Percentiles rank a stretch among this genome's conserved stretches.
These are phyloP conservation scores for Cercophora sp. DNA, from an alignment of 495 filamentous ascomycete genomes.

Conservation along the genomic window DNA sequence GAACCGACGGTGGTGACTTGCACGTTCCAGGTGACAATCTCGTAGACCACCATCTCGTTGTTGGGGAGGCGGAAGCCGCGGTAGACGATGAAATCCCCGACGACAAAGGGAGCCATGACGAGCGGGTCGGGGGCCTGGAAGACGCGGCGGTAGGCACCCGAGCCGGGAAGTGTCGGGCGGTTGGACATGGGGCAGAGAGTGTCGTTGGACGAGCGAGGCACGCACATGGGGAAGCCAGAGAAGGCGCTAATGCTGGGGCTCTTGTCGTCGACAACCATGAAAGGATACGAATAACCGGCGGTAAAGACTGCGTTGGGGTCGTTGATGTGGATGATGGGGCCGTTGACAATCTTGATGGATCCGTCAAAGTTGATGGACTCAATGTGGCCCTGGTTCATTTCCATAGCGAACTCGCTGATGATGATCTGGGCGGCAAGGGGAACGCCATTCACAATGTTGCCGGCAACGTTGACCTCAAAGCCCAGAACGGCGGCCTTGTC, in stretches of 20 bases:
- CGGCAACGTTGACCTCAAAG: constrained; percentile 33
- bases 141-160: constrained; percentile 9
- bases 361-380: constrained; percentile 29
- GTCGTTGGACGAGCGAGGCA: constrained; percentile 32
- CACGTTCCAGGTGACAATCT: constrained; percentile 32
- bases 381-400: constrained; percentile 32
- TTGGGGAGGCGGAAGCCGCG: constrained; percentile 22
- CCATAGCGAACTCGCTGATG: constrained; percentile 27
- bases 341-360: constrained; percentile 31
- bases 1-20: constrained; percentile 26
- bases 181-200: constrained; percentile 32
- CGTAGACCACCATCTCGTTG: constrained; percentile 24
- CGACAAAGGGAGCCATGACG: constrained; percentile 34
- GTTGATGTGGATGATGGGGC: constrained; percentile 38
- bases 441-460: constrained; percentile 33
- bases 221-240: constrained; percentile 42
- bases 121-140: constrained; percentile 31
- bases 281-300: constrained; percentile 24
- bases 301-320: constrained; percentile 39
- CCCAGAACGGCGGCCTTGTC: constrained; percentile 20
- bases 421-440: constrained; percentile 36
- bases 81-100: constrained; percentile 38
- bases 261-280: constrained; percentile 38
- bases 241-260: constrained; percentile 38
- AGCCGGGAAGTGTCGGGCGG: constrained; percentile 20